Conservation (phyloP, 345 rosid genomes). For the Mercurialis annua region DNA sequence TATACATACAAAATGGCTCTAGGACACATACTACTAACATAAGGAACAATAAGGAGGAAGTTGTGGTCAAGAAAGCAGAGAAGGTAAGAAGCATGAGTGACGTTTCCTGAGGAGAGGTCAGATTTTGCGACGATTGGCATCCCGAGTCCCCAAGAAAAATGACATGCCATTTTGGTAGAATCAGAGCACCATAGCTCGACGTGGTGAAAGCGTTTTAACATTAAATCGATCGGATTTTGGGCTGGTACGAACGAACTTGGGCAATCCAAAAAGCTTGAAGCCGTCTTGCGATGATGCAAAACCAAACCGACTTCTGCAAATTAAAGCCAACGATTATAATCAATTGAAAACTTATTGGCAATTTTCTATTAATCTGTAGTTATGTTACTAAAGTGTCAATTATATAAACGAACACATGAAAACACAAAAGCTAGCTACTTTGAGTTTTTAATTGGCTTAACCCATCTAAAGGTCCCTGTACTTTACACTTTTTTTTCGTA, state of each 20-base stretch:
- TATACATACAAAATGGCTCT: no score
- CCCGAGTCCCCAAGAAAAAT: constrained; percentile 93
- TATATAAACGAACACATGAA: no score
- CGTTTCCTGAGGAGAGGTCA: constrained; percentile 89
- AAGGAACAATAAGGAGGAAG: constrained; percentile 80
- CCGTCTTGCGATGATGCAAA: background rate
- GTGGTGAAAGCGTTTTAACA: constrained; percentile 77
- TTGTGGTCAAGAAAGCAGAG: constrained; percentile 70
- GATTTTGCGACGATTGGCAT: constrained; percentile 80
- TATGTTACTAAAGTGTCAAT: no score
- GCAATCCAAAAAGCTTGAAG: constrained; percentile 65
- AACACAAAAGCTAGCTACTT: no score
- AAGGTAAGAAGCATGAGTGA: constrained; percentile 76
- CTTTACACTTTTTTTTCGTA: no score
- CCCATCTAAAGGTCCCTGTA: no score
- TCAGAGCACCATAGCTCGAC: constrained; percentile 89
- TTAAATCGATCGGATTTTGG: constrained; percentile 70
- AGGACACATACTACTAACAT: no score
- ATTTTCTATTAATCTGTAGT: no score
- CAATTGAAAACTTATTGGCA: no score
- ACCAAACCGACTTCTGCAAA: no score
- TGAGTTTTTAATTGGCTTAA: no score
- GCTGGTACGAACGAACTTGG: constrained; percentile 61
- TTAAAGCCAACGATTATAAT: no score
- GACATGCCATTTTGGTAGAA: constrained; percentile 72